Evolutionary conservation across 2,329 filamentous ascomycete species (phyloP), one percentile per base, ranked within the genome.

Genomic region (Reticulascus tulasneorum): DNA sequence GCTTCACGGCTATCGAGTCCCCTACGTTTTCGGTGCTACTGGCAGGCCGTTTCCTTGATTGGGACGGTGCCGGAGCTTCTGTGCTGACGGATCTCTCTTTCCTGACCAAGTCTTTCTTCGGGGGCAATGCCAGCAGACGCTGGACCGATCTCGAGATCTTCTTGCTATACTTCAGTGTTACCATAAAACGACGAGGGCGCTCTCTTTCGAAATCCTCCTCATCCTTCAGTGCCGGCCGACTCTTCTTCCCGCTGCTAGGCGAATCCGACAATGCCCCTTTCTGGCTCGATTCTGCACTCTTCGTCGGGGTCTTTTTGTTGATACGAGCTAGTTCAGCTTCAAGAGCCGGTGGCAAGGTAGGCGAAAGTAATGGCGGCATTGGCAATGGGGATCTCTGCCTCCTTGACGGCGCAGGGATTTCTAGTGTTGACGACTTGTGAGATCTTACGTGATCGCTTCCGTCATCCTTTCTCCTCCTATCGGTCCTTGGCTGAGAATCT

Each of bases 281-380:
- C 33, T 51, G 49, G 23, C 37, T 42, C 21, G 42, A 29, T 20
- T 23, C 37, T 18, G 32, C 33, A 29, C 34, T 44, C 30, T 55
- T 54, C 22, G 39, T 29, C 6, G 50, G 43, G 15, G 48, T 54
- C 32, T 54, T 61, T 37, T 60, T 40, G 8, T n/a, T 58, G n/a
- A 56, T 24, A 20, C 54, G 60, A 12, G 57, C 59, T 12, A 73
- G 54, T 20, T 67, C 66, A 38, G 64, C 67, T 42, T 78, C 71
- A 0, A 79, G 56, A 13, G 68, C 52, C 0, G 71, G 59, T 2
- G 75, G 75, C 7, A 79, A 52, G 1, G 74, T 79, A 1, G 75
- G 75, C 1, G 75, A 79, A 9, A 79, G 58, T 7, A 79, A 57
- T 0, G 66, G 58, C 1, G 74, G 75, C 18, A 78, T 53, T 29